Evolutionary conservation across 208 protist species (phyloP).

Genomic region (Trypanosoma platydactyli): DNA sequence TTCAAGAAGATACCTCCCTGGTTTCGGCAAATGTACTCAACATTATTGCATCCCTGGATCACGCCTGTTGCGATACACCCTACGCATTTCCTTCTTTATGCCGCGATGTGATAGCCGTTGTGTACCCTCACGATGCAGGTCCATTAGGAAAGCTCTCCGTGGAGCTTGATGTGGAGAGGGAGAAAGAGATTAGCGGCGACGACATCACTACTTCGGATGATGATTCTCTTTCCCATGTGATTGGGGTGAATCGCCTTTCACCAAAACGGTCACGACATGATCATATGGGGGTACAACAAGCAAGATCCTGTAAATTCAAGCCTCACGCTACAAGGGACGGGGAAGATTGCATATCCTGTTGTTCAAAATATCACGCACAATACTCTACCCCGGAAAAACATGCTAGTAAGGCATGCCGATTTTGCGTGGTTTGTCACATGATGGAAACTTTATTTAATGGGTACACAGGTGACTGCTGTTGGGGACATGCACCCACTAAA

Average conservation of each 20-base stretch:
- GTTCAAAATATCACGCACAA: constrained; percentile 54
- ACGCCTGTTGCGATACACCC: constrained; percentile 22
- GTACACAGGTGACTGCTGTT: constrained; percentile 42
- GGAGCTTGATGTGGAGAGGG: not conserved
- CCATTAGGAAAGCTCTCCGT: constrained; percentile 9
- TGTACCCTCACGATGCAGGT: constrained; percentile 12
- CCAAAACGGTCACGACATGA: not conserved
- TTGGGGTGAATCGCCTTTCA: not conserved
- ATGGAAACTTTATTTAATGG: constrained; percentile 74
- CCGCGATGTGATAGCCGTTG: constrained; percentile 1
- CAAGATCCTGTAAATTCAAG: too few relatives aligned
- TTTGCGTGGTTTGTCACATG: constrained; percentile 70
- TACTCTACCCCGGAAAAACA: constrained; percentile 46
- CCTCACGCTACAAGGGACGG: not conserved
- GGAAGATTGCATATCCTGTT: constrained; percentile 20
- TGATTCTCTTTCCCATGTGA: not conserved
- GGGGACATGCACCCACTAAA: constrained; percentile 62
- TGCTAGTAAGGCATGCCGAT: constrained; percentile 51
- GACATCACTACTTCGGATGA: not conserved
- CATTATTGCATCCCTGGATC: constrained; percentile 19
- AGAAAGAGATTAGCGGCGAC: not conserved
- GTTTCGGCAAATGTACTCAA: constrained; percentile 4
- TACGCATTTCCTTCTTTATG: constrained; percentile 30
- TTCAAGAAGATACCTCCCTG: not conserved
- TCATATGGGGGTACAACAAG: not conserved